A percentile compares a stretch with the other conserved stretches of the same genome.
Conservation (phyloP, 2,329 filamentous ascomycete species). For the Fusarium sp. region DNA sequence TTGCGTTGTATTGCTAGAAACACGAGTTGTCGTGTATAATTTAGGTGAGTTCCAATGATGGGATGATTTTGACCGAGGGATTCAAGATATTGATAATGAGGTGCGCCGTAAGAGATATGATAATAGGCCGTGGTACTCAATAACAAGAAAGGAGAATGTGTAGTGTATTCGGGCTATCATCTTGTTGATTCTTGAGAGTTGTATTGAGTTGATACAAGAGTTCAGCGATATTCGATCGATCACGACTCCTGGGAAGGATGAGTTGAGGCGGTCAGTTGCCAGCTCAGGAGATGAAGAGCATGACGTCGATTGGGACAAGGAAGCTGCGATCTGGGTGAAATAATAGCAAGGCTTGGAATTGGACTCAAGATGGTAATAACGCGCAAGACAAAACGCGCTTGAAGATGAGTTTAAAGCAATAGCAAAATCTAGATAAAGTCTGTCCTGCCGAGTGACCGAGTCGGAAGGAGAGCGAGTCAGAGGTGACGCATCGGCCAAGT, state of each 20-base stretch:
- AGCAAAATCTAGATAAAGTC: conserved; percentile 20
- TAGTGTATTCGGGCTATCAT: conserved; percentile 47
- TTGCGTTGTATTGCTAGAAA: conserved; percentile 1
- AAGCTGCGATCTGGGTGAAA: background rate
- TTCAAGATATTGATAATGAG: conserved; percentile 42
- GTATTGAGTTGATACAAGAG: conserved; percentile 18
- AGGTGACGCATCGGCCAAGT: conserved; percentile 49
- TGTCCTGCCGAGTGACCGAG: conserved; percentile 23
- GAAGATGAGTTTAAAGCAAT: conserved; percentile 5
- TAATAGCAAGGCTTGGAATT: background rate
- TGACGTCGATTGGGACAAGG: conserved; percentile 32
- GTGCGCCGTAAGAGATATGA: conserved; percentile 24
- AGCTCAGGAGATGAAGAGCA: conserved; percentile 44
- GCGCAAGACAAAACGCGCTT: background rate
- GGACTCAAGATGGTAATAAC: background rate
- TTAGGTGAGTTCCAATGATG: background rate
- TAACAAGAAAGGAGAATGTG: conserved; percentile 32
- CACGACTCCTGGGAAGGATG: conserved; percentile 37
- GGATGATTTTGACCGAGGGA: background rate
- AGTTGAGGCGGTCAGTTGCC: conserved; percentile 36
- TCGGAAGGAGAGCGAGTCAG: conserved; percentile 40
- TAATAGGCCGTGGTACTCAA: conserved; percentile 26
- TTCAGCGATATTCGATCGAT: conserved; percentile 37
- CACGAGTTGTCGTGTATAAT: background rate
- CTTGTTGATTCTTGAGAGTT: conserved; percentile 35